These are phyloP conservation scores for Erigeron canadensis DNA, from an alignment of 129 eudicot genomes.

Conservation along the genomic window DNA sequence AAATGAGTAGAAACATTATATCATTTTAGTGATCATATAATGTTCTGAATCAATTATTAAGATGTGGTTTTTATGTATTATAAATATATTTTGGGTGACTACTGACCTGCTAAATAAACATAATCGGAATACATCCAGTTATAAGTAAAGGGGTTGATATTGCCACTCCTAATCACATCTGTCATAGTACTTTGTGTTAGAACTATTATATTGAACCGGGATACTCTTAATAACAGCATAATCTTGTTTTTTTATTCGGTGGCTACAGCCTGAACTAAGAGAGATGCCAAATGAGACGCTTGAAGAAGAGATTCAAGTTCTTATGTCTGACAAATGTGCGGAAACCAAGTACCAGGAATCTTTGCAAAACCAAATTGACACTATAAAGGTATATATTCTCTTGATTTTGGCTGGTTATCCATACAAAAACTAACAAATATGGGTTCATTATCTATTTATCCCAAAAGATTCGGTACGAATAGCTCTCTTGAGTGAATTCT, in stretches of 20 bases:
- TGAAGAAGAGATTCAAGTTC: constrained; percentile 73
- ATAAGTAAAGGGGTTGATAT: no score
- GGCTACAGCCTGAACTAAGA: constrained; percentile 56
- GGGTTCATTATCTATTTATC: neutral
- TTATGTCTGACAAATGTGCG: constrained; percentile 64
- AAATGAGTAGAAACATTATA: no score
- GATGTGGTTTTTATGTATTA: no score
- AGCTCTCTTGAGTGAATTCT: neutral
- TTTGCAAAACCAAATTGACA: constrained; percentile 55
- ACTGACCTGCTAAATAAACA: no score
- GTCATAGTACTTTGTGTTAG: no score
- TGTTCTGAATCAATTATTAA: no score
- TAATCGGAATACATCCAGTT: no score
- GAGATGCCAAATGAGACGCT: constrained; percentile 46
- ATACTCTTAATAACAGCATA: no score
- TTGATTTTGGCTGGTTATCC: constrained; percentile 4
- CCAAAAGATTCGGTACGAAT: neutral
- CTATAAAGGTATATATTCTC: constrained; percentile 47
- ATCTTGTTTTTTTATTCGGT: constrained; percentile 11
- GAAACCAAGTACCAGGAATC: constrained; percentile 69
- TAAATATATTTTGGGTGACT: no score
- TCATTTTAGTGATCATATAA: no score
- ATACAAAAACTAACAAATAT: neutral
- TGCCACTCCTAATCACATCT: no score
- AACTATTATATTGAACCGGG: no score